Conservation (phyloP, 2,329 filamentous ascomycete species). For the Geosmithia morbida region DNA sequence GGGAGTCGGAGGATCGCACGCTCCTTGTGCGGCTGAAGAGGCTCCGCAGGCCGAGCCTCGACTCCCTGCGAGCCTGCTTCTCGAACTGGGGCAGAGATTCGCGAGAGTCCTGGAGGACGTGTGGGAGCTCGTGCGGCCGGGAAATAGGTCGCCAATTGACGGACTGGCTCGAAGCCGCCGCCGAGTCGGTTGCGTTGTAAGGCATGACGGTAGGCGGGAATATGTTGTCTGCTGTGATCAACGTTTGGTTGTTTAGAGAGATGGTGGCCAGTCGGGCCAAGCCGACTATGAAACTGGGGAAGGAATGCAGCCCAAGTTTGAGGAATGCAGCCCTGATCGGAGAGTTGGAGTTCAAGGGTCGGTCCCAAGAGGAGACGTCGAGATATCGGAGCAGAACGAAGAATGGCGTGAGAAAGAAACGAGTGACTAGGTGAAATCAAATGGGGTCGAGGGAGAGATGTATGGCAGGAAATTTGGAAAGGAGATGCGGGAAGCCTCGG, state of each 20-base stretch:
- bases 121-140: conserved; percentile 4
- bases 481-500: not conserved
- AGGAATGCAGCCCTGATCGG: too few species aligned
- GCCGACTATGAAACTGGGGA: not conserved
- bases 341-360: too few species aligned
- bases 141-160: not conserved
- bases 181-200: not conserved
- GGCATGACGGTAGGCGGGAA: not conserved
- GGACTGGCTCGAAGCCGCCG: not conserved
- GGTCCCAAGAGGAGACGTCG: too few species aligned
- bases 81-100: conserved; percentile 7
- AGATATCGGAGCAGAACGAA: not conserved
- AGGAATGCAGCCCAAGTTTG: too few species aligned
- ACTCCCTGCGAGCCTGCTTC: conserved; percentile 26
- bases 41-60: conserved; percentile 27
- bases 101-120: not conserved
- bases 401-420: not conserved
- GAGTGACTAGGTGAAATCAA: not conserved
- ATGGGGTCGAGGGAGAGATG: not conserved
- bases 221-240: not conserved
- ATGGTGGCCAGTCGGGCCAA: not conserved
- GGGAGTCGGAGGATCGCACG: conserved; percentile 15
- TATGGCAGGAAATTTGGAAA: too few species aligned
- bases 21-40: conserved; percentile 33
- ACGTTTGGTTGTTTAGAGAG: not conserved